Evolutionary conservation across 2,329 filamentous ascomycete species (phyloP).

Genomic region (Cladophialophora exuberans): DNA sequence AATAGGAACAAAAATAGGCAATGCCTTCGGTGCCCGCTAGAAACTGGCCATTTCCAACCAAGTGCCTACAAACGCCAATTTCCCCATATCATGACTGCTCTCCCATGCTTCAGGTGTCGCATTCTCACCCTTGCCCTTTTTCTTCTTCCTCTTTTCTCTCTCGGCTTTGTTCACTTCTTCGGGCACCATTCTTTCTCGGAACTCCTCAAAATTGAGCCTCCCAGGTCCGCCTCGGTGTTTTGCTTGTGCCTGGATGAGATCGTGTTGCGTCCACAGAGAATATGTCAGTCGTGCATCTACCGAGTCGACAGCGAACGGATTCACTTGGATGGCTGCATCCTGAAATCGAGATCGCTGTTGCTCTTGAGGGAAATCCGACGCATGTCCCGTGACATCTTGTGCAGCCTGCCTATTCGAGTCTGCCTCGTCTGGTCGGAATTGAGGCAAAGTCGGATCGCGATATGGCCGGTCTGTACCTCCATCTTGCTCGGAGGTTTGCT

Average conservation of each 20-base stretch:
- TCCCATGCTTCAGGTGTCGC: constrained; percentile 28
- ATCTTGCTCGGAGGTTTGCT: background rate
- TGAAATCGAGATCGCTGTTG: background rate
- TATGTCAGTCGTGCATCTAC: constrained; percentile 8
- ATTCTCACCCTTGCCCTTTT: constrained; percentile 10
- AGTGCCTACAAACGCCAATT: constrained; percentile 68
- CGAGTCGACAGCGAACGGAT: constrained; percentile 18
- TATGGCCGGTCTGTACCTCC: background rate
- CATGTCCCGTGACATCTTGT: no score
- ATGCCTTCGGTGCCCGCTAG: constrained; percentile 35
- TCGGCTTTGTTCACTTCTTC: constrained; percentile 39
- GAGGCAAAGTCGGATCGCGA: constrained; percentile 50
- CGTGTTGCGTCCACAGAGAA: constrained; percentile 55
- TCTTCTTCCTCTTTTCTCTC: constrained; percentile 10
- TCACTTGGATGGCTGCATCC: background rate
- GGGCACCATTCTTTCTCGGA: constrained; percentile 73
- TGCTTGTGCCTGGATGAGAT: constrained; percentile 70
- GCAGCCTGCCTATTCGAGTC: no score
- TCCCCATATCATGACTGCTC: constrained; percentile 32
- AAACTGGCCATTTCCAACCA: constrained; percentile 82
- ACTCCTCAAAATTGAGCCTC: constrained; percentile 76
- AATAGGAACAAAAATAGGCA: background rate
- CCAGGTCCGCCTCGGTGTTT: constrained; percentile 75
- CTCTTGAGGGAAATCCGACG: background rate
- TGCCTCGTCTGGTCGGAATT: constrained; percentile 48